Evolutionary conservation across 2,329 filamentous ascomycete genomes (phyloP).

Genomic region (Penicillium sp.): DNA sequence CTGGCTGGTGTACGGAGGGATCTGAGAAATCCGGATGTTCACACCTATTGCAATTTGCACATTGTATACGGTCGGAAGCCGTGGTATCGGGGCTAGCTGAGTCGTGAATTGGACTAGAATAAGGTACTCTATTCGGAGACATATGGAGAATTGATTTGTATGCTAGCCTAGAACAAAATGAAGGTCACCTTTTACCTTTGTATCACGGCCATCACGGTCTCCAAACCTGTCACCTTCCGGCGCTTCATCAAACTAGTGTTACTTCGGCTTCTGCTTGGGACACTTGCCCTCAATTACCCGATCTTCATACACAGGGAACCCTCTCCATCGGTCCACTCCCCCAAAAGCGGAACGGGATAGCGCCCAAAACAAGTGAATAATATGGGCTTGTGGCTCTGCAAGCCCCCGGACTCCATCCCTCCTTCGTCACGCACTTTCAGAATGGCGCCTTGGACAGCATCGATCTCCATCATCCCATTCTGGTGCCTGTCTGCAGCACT

Average conservation of each 20-base stretch:
- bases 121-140: background rate
- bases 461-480: conserved; percentile 7
- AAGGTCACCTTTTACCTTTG: background rate
- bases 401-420: background rate
- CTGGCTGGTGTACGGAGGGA: conserved; percentile 40
- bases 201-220: background rate
- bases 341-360: background rate
- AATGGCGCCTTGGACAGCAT: conserved; percentile 7
- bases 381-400: conserved; percentile 8
- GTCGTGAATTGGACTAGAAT: conserved; percentile 26
- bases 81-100: conserved; percentile 26
- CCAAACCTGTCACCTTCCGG: background rate
- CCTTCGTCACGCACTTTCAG: background rate
- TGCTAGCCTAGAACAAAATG: background rate
- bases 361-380: conserved; percentile 8
- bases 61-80: conserved; percentile 32
- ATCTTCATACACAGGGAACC: background rate
- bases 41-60: conserved; percentile 37
- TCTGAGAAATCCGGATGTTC: conserved; percentile 35
- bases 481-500: conserved; percentile 15
- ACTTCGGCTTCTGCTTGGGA: background rate
- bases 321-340: background rate
- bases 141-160: background rate
- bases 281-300: background rate
- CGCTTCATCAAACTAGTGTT: background rate